Evolutionary conservation across 192 early-diverging fungal genomes (phyloP).

Genomic region (Podila epicladia): DNA sequence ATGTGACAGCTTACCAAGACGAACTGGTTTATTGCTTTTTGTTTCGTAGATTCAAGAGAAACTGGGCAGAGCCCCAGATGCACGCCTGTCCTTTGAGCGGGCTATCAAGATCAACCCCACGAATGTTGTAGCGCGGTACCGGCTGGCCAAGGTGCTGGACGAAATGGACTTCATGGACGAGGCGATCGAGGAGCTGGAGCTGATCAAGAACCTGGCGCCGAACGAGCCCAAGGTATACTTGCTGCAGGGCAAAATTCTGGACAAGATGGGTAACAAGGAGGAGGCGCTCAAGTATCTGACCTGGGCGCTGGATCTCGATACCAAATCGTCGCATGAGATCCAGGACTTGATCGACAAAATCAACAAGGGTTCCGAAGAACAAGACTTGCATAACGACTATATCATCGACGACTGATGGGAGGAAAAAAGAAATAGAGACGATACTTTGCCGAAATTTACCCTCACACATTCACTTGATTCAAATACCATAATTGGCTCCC

Average conservation of each 20-base stretch:
- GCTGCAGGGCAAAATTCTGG: constrained; percentile 67
- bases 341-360: constrained; percentile 58
- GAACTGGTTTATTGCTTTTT: neutral
- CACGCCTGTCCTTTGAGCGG: constrained; percentile 69
- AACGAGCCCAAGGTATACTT: constrained; percentile 71
- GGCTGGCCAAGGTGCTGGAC: constrained; percentile 71
- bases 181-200: constrained; percentile 71
- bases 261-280: constrained; percentile 56
- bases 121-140: constrained; percentile 69
- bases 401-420: constrained; percentile 12
- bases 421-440: no score
- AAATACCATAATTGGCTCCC: neutral
- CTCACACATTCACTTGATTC: neutral
- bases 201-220: constrained; percentile 57
- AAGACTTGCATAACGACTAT: constrained; percentile 15
- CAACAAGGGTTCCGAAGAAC: constrained; percentile 17
- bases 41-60: constrained; percentile 63
- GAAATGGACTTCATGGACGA: constrained; percentile 65
- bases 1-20: no score
- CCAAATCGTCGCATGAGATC: constrained; percentile 53
- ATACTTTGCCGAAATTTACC: no score
- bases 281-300: constrained; percentile 70
- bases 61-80: constrained; percentile 58
- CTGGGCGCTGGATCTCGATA: constrained; percentile 69
- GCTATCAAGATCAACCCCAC: constrained; percentile 63